phyloP scores from a whole-genome alignment of 345 rosid genomes.

The Syzygium grande region DNA sequence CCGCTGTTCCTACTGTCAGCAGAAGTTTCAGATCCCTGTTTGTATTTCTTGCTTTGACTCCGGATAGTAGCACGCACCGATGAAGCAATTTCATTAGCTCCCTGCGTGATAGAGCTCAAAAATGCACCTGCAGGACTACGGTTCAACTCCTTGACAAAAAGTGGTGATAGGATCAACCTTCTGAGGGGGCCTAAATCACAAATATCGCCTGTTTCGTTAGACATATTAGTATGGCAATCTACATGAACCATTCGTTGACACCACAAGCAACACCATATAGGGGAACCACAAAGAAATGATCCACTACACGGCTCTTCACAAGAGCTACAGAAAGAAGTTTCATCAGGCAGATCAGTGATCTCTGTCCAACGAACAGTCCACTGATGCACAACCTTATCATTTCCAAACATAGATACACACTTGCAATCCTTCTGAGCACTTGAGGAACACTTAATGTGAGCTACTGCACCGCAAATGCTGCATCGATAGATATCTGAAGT shows the following conservation, averaged over 20 bases:
- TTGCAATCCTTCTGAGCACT: conserved; percentile 80
- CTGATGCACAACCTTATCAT: conserved; percentile 75
- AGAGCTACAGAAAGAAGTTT: conserved; percentile 67
- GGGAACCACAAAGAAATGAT: conserved; percentile 92
- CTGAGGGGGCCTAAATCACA: conserved; percentile 86
- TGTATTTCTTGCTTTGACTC: conserved; percentile 78
- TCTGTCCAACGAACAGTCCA: conserved; percentile 97
- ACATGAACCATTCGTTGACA: conserved; percentile 95
- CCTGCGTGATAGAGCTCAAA: conserved; percentile 89
- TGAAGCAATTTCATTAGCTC: conserved; percentile 93
- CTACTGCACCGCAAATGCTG: conserved; percentile 71
- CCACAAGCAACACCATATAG: conserved; percentile 99
- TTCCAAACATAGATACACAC: conserved; percentile 74
- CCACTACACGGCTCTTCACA: conserved; percentile 92
- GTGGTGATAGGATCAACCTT: conserved; percentile 82
- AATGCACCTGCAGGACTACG: conserved; percentile 54
- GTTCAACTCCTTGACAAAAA: conserved; percentile 67
- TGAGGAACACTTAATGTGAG: conserved; percentile 62
- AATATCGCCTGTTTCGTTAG: conserved; percentile 67
- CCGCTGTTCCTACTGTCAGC: conserved; percentile 48
- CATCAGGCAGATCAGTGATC: conserved; percentile 78
- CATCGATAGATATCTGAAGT: conserved; percentile 64
- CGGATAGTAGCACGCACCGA: conserved; percentile 91
- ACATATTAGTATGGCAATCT: conserved; percentile 79
- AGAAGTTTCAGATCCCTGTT: conserved; percentile 54